These are phyloP conservation scores for Phytophthora pisi DNA, from an alignment of 352 stramenopile species.

Conservation along the genomic window DNA sequence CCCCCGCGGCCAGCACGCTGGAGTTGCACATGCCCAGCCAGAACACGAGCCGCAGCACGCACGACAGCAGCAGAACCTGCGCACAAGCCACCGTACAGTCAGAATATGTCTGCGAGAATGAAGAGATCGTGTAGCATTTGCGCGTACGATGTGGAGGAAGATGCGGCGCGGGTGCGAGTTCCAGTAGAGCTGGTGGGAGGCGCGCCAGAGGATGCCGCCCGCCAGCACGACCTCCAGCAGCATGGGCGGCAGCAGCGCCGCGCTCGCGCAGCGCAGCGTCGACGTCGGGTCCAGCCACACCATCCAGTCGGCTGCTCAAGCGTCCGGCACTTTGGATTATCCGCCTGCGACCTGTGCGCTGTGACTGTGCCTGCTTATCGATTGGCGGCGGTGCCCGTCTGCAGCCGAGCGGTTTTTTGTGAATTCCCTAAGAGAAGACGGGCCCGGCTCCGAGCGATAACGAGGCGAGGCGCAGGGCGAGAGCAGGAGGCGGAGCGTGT, in stretches of 20 bases:
- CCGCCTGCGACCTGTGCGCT: neutral
- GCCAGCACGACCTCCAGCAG: constrained; percentile 50
- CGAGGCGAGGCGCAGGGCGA: neutral
- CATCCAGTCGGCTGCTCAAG: constrained; percentile 26
- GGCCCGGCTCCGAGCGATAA: neutral
- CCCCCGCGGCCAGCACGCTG: constrained; percentile 33
- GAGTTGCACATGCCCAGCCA: constrained; percentile 48
- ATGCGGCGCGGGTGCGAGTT: constrained; percentile 61
- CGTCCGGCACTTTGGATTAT: neutral
- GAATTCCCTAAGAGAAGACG: constrained; percentile 5
- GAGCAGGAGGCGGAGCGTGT: neutral
- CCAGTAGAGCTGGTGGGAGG: constrained; percentile 67
- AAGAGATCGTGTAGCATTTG: neutral
- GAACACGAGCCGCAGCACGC: constrained; percentile 47
- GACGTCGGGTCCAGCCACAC: constrained; percentile 42
- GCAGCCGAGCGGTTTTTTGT: constrained; percentile 20
- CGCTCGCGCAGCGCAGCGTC: constrained; percentile 46
- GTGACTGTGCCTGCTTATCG: neutral
- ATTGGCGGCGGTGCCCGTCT: neutral
- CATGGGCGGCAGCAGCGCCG: constrained; percentile 52
- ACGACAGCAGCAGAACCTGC: constrained; percentile 54
- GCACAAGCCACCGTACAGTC: neutral
- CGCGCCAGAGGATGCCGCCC: constrained; percentile 57
- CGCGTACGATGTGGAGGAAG: constrained; percentile 59
- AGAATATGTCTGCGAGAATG: neutral